Conservation (phyloP, 2,329 filamentous ascomycete genomes). For the Fusarium sublunatum region DNA sequence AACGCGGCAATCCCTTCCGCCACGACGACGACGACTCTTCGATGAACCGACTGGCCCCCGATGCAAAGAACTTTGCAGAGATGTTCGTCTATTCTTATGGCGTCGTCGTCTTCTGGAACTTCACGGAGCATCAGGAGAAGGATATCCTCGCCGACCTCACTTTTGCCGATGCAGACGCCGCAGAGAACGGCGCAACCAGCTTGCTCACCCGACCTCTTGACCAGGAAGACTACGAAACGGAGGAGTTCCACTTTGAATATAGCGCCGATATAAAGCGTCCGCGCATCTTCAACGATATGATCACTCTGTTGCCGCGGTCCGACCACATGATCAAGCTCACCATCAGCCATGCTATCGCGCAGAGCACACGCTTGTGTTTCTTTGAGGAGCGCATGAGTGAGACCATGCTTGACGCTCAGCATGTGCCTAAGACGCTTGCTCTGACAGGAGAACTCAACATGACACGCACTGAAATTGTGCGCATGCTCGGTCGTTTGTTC, state of each 20-base stretch:
- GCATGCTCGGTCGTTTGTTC: slow-evolving; percentile 89
- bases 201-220: slow-evolving; percentile 83
- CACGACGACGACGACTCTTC: slow-evolving; percentile 60
- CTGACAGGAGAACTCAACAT: slow-evolving; percentile 91
- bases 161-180: slow-evolving; percentile 77
- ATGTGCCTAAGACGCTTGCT: slow-evolving; percentile 89
- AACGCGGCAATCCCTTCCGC: slow-evolving; percentile 46
- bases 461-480: slow-evolving; percentile 90
- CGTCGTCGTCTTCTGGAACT: slow-evolving; percentile 99
- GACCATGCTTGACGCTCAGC: slow-evolving; percentile 92
- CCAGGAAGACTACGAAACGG: slow-evolving; percentile 93
- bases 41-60: slow-evolving; percentile 71
- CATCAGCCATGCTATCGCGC: slow-evolving; percentile 96
- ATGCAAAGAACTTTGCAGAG: slow-evolving; percentile 85
- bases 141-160: slow-evolving; percentile 94
- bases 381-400: slow-evolving; percentile 97
- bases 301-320: slow-evolving; percentile 86
- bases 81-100: slow-evolving; percentile 98
- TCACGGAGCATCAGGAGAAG: slow-evolving; percentile 94
- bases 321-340: slow-evolving; percentile 99
- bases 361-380: slow-evolving; percentile 95
- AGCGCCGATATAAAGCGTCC: slow-evolving; percentile 86
- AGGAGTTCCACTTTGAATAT: slow-evolving; percentile 99
- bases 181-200: slow-evolving; percentile 70
- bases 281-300: slow-evolving; percentile 99